Conservation (phyloP, 768 basidiomycete species). For the Termitomyces sp. region DNA sequence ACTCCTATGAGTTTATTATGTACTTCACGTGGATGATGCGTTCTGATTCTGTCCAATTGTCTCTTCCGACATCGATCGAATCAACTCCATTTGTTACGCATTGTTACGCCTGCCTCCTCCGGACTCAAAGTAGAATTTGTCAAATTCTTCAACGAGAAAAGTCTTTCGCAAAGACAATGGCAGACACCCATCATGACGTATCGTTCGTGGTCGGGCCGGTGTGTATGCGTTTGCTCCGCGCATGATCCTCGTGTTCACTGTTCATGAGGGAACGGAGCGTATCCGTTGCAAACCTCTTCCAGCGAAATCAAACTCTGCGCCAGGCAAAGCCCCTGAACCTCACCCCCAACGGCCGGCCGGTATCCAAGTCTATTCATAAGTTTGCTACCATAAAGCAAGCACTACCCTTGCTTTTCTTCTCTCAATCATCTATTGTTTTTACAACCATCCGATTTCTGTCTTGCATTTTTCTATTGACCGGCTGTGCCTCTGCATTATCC, state of each 20-base stretch:
- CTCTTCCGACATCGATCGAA: neutral
- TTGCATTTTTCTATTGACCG: slow-evolving; percentile 12
- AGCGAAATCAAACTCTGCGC: neutral
- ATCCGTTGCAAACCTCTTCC: neutral
- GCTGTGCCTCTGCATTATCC: slow-evolving; percentile 18
- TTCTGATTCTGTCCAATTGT: neutral
- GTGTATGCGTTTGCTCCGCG: neutral
- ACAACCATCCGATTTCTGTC: slow-evolving; percentile 7
- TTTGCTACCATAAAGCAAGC: slow-evolving; percentile 1
- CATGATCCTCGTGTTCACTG: slow-evolving; percentile 14
- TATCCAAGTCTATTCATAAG: slow-evolving; percentile 17
- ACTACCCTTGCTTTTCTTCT: slow-evolving; percentile 10
- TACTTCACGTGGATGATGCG: neutral
- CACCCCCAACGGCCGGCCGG: slow-evolving; percentile 19
- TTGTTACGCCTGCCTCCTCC: neutral
- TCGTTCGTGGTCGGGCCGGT: slow-evolving; percentile 1
- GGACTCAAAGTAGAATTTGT: too few species aligned
- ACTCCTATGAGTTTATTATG: neutral
- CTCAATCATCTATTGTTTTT: slow-evolving; percentile 4
- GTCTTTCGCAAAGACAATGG: slow-evolving; percentile 1
- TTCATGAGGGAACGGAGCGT: neutral
- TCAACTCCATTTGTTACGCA: neutral
- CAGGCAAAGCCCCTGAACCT: slow-evolving; percentile 11
- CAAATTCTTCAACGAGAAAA: neutral
- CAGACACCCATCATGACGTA: neutral